A percentile compares a stretch with the other conserved stretches of the same genome.
Evolutionary conservation across 352 stramenopile genomes (phyloP).

Genomic region (Lagenidium giganteum): DNA sequence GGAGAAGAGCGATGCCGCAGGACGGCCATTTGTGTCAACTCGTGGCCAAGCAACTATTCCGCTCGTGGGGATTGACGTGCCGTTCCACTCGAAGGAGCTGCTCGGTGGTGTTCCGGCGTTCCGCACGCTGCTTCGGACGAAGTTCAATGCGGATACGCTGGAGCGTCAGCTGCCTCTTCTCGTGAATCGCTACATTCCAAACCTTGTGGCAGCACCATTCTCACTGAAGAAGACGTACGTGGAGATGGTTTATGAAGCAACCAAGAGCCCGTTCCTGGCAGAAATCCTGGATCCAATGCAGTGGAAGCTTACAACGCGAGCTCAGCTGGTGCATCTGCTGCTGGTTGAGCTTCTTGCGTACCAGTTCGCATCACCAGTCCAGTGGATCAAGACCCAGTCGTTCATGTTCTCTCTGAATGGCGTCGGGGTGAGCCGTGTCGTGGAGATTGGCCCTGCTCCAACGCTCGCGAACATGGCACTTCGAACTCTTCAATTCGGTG

Average conservation of each 20-base stretch:
- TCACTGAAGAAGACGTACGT: slow-evolving; percentile 74
- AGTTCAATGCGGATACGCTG: slow-evolving; percentile 64
- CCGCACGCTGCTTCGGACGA: slow-evolving; percentile 60
- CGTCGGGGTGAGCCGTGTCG: slow-evolving; percentile 50
- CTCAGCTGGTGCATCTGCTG: slow-evolving; percentile 70
- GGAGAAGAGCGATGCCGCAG: slow-evolving; percentile 40
- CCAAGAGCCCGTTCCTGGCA: slow-evolving; percentile 62
- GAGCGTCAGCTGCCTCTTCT: slow-evolving; percentile 63
- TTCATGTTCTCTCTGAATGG: slow-evolving; percentile 60
- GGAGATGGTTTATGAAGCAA: slow-evolving; percentile 63
- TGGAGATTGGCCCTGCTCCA: slow-evolving; percentile 79
- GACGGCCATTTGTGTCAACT: slow-evolving; percentile 56
- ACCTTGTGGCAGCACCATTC: slow-evolving; percentile 79
- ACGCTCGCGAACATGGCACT: slow-evolving; percentile 85
- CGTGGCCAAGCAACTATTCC: slow-evolving; percentile 80
- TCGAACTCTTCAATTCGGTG: slow-evolving; percentile 63
- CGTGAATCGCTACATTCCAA: slow-evolving; percentile 82
- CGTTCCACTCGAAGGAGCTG: slow-evolving; percentile 85
- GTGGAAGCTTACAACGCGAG: slow-evolving; percentile 59
- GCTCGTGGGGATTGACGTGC: slow-evolving; percentile 84
- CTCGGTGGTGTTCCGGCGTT: slow-evolving; percentile 80
- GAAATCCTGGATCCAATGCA: slow-evolving; percentile 64
- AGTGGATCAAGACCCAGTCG: slow-evolving; percentile 87
- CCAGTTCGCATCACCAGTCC: slow-evolving; percentile 86
- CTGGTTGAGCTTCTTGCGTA: slow-evolving; percentile 85